phyloP scores from a whole-genome alignment of 768 basidiomycete species.

The Wakefieldia striispora region DNA sequence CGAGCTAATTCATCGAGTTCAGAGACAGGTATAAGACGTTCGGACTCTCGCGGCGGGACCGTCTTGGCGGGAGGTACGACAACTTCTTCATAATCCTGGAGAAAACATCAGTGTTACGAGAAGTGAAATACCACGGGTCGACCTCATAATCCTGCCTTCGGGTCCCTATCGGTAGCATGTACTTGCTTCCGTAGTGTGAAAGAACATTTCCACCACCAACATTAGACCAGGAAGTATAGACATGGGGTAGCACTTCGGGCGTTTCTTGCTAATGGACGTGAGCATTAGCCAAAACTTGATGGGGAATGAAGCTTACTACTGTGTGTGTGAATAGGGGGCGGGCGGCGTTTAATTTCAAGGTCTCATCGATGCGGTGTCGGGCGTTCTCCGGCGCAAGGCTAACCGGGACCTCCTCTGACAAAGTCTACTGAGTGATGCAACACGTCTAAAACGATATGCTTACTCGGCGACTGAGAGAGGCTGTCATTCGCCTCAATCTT shows the following conservation, averaged over 20 bases:
- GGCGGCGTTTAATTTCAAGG: conserved; percentile 56
- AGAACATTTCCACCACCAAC: conserved; percentile 57
- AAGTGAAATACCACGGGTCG: conserved; percentile 9
- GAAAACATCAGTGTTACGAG: conserved; percentile 7
- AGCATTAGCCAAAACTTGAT: background rate
- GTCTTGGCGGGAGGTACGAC: conserved; percentile 79
- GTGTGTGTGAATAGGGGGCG: conserved; percentile 62
- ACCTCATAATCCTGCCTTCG: conserved; percentile 67
- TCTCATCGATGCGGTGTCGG: conserved; percentile 60
- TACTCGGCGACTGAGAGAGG: conserved; percentile 8
- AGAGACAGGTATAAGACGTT: conserved; percentile 66
- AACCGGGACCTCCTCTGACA: conserved; percentile 9
- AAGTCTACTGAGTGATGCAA: background rate
- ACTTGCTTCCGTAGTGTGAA: conserved; percentile 72
- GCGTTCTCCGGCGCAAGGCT: conserved; percentile 46
- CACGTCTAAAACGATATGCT: background rate
- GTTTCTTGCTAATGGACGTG: conserved; percentile 43
- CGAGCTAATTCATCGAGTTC: conserved; percentile 75
- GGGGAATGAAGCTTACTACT: conserved; percentile 40
- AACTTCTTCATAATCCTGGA: conserved; percentile 85
- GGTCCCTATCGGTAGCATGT: conserved; percentile 83
- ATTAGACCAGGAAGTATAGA: conserved; percentile 71
- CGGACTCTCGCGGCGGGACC: conserved; percentile 68
- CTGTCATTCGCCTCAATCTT: background rate
- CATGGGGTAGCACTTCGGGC: conserved; percentile 76